phyloP scores from a whole-genome alignment of 257 asterid species.

The Verbena officinalis region DNA sequence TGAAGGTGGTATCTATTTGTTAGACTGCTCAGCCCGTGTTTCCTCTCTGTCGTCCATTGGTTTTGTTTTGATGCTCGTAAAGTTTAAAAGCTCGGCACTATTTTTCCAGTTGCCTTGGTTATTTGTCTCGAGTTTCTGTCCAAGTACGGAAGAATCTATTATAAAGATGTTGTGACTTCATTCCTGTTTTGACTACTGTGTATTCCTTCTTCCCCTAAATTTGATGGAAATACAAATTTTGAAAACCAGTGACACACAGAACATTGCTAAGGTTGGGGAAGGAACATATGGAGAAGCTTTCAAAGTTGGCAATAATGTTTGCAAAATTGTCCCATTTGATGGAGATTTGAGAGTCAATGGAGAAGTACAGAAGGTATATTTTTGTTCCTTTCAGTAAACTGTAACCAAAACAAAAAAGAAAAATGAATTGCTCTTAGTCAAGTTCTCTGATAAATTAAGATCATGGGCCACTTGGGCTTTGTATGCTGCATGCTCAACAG shows the following conservation, averaged over 20 bases:
- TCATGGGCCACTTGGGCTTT: slow-evolving; percentile 13
- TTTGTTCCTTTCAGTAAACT: slow-evolving; percentile 1
- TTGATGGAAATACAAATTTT: slow-evolving; percentile 29
- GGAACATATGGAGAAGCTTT: slow-evolving; percentile 98
- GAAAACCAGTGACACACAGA: slow-evolving; percentile 54
- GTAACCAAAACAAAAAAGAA: slow-evolving; percentile 4
- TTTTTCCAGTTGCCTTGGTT: slow-evolving; percentile 18
- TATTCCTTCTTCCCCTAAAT: slow-evolving; percentile 7
- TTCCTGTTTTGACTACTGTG: slow-evolving; percentile 15
- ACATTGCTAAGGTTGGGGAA: slow-evolving; percentile 80
- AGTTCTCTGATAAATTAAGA: slow-evolving; percentile 14
- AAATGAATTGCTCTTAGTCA: background rate
- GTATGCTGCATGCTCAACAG: slow-evolving; percentile 18
- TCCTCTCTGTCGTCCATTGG: slow-evolving; percentile 7
- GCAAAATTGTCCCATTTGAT: slow-evolving; percentile 94
- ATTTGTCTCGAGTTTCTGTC: slow-evolving; percentile 12
- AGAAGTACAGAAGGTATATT: slow-evolving; percentile 83
- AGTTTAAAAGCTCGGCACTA: slow-evolving; percentile 5
- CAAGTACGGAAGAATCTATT: slow-evolving; percentile 4
- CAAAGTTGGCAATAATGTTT: slow-evolving; percentile 77
- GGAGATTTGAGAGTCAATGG: slow-evolving; percentile 84
- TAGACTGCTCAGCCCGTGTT: slow-evolving; percentile 17
- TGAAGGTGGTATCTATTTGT: slow-evolving; percentile 21
- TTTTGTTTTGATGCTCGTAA: slow-evolving; percentile 3
- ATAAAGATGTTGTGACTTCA: slow-evolving; percentile 6